A percentile compares a stretch with the other conserved stretches of the same genome.
Conservation (phyloP, 768 basidiomycete species). For the Asterophora parasitica region DNA sequence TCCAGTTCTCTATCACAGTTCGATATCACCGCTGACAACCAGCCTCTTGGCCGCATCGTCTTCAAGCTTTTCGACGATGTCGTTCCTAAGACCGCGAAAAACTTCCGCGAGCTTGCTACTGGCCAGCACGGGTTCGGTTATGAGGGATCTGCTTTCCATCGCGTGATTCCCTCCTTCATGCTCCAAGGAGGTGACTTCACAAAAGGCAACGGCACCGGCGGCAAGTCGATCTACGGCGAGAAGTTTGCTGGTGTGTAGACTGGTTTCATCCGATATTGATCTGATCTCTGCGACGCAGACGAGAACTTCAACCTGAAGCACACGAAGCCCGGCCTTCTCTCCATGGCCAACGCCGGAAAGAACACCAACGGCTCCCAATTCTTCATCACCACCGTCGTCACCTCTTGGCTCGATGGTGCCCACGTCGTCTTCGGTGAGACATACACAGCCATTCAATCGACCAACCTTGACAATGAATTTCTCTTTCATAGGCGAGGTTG, state of each 20-base stretch:
- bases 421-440: slow-evolving; percentile 81
- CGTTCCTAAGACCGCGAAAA: slow-evolving; percentile 68
- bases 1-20: slow-evolving; percentile 42
- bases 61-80: slow-evolving; percentile 85
- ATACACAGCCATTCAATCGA: too few relatives aligned
- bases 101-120: slow-evolving; percentile 89
- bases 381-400: slow-evolving; percentile 83
- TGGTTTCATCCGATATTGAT: background rate
- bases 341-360: slow-evolving; percentile 77
- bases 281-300: slow-evolving; percentile 37
- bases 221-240: slow-evolving; percentile 73
- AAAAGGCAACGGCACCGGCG: slow-evolving; percentile 62
- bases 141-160: slow-evolving; percentile 64
- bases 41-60: slow-evolving; percentile 50
- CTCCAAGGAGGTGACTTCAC: slow-evolving; percentile 91
- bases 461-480: background rate
- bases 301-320: slow-evolving; percentile 84
- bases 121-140: slow-evolving; percentile 76
- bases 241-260: slow-evolving; percentile 52
- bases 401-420: slow-evolving; percentile 75
- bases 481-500: slow-evolving; percentile 48
- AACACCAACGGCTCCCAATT: slow-evolving; percentile 88
- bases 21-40: slow-evolving; percentile 48
- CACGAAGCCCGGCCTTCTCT: slow-evolving; percentile 60
- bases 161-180: slow-evolving; percentile 82